Evolutionary conservation across 805 yeast species (phyloP), one percentile per base, ranked within the genome.

Genomic region (Schwanniomyces pseudopolymorphus): DNA sequence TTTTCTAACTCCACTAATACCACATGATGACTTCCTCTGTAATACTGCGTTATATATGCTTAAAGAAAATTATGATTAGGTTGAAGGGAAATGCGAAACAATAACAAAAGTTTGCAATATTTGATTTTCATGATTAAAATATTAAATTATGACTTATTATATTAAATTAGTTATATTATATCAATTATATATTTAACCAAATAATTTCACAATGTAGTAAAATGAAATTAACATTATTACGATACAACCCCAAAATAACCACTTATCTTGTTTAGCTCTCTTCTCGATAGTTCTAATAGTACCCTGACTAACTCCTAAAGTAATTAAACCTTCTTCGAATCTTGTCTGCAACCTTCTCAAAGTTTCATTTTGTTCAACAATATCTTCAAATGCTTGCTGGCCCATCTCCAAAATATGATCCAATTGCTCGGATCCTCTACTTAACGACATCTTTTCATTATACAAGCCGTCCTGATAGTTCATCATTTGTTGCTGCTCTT

Each of bases 381-480:
- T 72, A 60, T 91, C 96, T 42, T 87, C 95, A 53, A 89, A 80
- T 1, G 96, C 89, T 41, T 79, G 78, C 49, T 86, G 81, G 2
- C 97, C 98, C 85, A 89, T 86, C 58, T 88, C 97, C 37, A 94
- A 64, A 36, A 94, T 89, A 53, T 88, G 89, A 61, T 94, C 99
- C 50, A 94, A 70, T 61, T 89, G 96, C 45, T 83, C 83, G 36
- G 87, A 83, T 0, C 96, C 90, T 46, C 87, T 72, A 26, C 77
- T 76, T 31, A 87, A 68, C 6, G 80, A 77, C 39, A 79, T 78
- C 39, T 76, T 77, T 58, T 94, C 98, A 51, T 84, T 80, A 51
- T 77, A 72, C 46, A 88, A 66, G 0, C 95, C 96, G 42, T 84
- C 84, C 49, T 74, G 77, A 58, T 81, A 72, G 10, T 69, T 55